phyloP scores from a whole-genome alignment of 2,329 filamentous ascomycete genomes.

The Verruconis gallopava region DNA sequence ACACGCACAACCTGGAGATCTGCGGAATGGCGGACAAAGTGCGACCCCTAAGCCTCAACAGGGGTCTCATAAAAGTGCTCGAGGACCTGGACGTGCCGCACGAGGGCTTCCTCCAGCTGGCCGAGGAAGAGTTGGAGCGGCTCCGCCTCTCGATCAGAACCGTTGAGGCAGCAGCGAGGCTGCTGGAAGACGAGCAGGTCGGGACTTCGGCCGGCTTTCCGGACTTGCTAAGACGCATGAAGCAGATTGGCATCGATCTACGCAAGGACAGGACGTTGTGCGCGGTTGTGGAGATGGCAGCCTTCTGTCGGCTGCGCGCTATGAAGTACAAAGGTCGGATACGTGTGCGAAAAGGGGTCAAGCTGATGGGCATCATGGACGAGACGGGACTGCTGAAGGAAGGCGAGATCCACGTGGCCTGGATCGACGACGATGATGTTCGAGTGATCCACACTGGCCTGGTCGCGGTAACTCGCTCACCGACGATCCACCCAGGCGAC shows the following conservation, averaged over 20 bases:
- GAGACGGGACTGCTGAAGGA: conserved; percentile 58
- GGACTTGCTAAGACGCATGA: conserved; percentile 47
- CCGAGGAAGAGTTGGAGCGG: conserved; percentile 46
- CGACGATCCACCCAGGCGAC: conserved; percentile 71
- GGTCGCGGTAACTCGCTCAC: conserved; percentile 62
- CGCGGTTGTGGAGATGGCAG: conserved; percentile 54
- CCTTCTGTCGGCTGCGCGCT: conserved; percentile 57
- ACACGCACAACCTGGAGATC: conserved; percentile 48
- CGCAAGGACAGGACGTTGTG: conserved; percentile 55
- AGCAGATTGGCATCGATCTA: conserved; percentile 49
- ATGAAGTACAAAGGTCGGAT: conserved; percentile 72
- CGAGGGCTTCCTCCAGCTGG: conserved; percentile 50
- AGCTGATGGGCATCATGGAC: conserved; percentile 73
- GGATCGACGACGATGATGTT: conserved; percentile 13
- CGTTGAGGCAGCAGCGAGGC: conserved; percentile 49
- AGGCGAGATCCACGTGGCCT: conserved; percentile 31
- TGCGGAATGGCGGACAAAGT: conserved; percentile 57
- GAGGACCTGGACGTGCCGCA: conserved; percentile 57
- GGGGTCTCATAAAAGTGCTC: conserved; percentile 72
- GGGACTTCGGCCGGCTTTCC: conserved; percentile 48
- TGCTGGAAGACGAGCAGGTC: conserved; percentile 50
- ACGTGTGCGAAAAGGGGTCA: conserved; percentile 55
- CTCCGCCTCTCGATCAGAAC: conserved; percentile 47
- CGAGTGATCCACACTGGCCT: conserved; percentile 21
- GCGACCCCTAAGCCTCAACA: conserved; percentile 59